Base-by-base conservation (phyloP, 2,329 filamentous ascomycete species). In the Aspergillus versicolor region DNA sequence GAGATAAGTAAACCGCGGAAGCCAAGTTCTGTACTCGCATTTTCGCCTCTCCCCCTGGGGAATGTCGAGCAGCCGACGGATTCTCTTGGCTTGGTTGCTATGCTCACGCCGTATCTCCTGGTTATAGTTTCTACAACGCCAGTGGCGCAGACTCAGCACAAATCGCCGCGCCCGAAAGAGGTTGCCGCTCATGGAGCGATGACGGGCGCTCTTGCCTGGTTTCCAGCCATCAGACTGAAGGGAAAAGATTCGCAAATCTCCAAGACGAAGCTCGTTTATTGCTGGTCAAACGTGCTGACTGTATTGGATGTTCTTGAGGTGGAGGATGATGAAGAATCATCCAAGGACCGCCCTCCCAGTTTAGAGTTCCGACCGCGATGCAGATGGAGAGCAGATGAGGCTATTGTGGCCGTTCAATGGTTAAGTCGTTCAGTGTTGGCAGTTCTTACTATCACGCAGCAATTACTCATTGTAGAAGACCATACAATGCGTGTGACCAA, bases 111-210 rank as follows among this genome's bases (percentile, higher is more conserved):
- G 0, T 97, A 99, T 73, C 80, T 99, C 4, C 81, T 99, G 40
- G 94, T 99, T 38, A 92, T 99, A 65, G 94, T 99, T 12, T 99
- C 95, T 0, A 99, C 94, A 0, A 99, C 93, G 0, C 94, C 94
- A 0, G 84, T 97, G 37, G 94, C 95, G 4, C 92, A 97, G 72
- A 99, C 94, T 1, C 94, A 99, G 70, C 90, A 97, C 74, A 99
- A 99, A 75, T 88, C 91, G 19, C 86, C 91, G 2, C 83, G 94
- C 24, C 93, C 94, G 4, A 97, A 95, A 70, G 93, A 97, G 63
- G 86, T 97, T 9, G 87, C 87, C 27, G 90, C 91, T 1, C 93
- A 99, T 70, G 91, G 92, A 69, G 88, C 93, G 17, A 87, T 99
- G 83, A 97, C 90, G 49, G 95, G 93, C 2, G 96, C 93, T 66